phyloP scores from a whole-genome alignment of 768 basidiomycete species.

The Leccinum uliginosum region DNA sequence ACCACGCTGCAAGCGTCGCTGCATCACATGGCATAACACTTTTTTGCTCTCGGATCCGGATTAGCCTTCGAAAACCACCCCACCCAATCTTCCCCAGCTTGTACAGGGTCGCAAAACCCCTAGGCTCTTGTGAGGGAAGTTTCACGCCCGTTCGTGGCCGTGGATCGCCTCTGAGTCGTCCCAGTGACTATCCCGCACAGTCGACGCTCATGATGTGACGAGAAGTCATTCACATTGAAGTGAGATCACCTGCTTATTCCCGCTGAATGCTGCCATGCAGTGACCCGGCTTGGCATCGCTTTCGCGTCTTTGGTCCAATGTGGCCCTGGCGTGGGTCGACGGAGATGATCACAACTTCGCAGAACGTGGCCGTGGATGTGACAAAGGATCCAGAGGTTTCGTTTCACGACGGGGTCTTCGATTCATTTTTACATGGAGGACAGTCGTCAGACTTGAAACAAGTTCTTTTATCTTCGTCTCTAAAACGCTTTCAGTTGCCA shows the following conservation, averaged over 20 bases:
- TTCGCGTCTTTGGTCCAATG: not conserved
- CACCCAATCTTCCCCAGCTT: not conserved
- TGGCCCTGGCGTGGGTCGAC: constrained; percentile 6
- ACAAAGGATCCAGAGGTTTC: not conserved
- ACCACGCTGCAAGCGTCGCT: constrained; percentile 4
- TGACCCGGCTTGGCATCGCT: constrained; percentile 1
- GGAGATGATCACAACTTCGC: constrained; percentile 22
- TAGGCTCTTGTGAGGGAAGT: not conserved
- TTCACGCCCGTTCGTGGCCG: not conserved
- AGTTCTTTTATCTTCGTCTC: not conserved
- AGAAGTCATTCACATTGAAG: constrained; percentile 10
- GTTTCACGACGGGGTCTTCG: not conserved
- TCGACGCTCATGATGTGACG: constrained; percentile 15
- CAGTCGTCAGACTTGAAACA: not conserved
- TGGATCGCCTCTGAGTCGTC: not conserved
- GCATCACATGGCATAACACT: not conserved
- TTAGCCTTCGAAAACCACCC: not conserved
- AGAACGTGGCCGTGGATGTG: constrained; percentile 6
- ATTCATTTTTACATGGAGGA: not conserved
- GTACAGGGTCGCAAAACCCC: not conserved
- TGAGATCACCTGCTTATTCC: constrained; percentile 19
- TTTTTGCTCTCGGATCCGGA: not conserved
- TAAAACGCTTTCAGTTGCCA: not conserved
- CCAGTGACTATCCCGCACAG: constrained; percentile 10
- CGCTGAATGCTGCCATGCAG: constrained; percentile 13